Base-by-base conservation (phyloP, 495 filamentous ascomycete species). In the Geoglossum glabrum region DNA sequence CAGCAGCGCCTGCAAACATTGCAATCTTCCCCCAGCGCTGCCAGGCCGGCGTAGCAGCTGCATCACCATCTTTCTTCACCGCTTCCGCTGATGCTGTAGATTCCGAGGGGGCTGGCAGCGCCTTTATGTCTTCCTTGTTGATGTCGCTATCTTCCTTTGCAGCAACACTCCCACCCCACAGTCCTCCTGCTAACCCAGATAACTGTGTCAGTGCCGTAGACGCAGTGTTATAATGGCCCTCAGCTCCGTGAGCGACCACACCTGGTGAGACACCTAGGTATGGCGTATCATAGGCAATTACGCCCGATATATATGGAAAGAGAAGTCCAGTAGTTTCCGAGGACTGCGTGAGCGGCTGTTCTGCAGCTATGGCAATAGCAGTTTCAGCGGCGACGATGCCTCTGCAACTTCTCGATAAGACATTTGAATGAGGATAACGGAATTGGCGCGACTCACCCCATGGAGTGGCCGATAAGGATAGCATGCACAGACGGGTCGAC, bases 301-400 rank as follows among this genome's bases (percentile, higher is more conserved):
- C 77, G 56, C 86, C 92, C 64, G 87, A 83, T 60, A 98, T 74
- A 60, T 81, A 76, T 17, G 79, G 79, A 56, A 79, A 76, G 9
- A 57, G 51, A 52, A 61, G 47, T 8, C 27, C 40, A 3, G 21
- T 30, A 34, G 55, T 49, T 31, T 60, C 56, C 5, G 59, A 59
- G 21, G 66, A 64, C 0, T 68, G 61, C 33, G 64, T 67, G 60
- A 90, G 80, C 23, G 84, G 82, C 45, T 82, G 73, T 59, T 93
- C 86, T 26, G 74, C 73, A 30, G 80, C 72, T 19, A 92, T 73
- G 15, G 78, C 70, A 49, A 96, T 76, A 45, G 92, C 70, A 0
- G 86, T 82, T 58, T 98, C 92, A 23, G 89, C 90, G 26, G 86
- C 92, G 15, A 98, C 88, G 63, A 98, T 95, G 60, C 92, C 92